Conservation (phyloP, 2,329 filamentous ascomycete genomes). For the Didymella exigua region DNA sequence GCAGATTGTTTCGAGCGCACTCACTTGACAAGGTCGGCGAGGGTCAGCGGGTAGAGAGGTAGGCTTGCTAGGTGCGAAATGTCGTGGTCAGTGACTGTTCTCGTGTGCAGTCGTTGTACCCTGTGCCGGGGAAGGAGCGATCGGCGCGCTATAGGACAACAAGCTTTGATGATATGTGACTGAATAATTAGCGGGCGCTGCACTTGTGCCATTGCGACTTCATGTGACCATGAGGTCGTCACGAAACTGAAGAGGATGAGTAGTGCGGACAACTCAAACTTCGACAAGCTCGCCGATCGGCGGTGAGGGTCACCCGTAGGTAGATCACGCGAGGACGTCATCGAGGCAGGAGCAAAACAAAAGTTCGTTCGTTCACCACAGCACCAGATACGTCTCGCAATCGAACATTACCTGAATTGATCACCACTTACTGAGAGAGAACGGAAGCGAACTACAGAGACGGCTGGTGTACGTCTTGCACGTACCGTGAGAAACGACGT, state of each 20-base stretch:
- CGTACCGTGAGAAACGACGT: too few species aligned
- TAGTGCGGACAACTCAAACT: constrained; percentile 9
- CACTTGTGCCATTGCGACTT: constrained; percentile 35
- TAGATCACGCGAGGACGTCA: constrained; percentile 2
- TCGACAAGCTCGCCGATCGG: constrained; percentile 14
- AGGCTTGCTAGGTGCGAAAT: constrained; percentile 78
- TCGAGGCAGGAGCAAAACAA: background rate
- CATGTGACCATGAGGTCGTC: background rate
- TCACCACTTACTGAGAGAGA: too few species aligned
- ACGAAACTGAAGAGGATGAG: background rate
- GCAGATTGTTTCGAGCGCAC: constrained; percentile 20
- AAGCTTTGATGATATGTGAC: constrained; percentile 44
- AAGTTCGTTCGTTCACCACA: too few species aligned
- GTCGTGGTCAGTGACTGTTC: constrained; percentile 68
- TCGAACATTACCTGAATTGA: too few species aligned
- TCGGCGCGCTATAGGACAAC: constrained; percentile 31
- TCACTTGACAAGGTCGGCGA: constrained; percentile 88
- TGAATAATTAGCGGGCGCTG: constrained; percentile 46
- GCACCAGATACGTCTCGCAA: too few species aligned
- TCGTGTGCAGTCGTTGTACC: constrained; percentile 43
- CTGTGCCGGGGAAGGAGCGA: constrained; percentile 25
- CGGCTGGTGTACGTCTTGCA: too few species aligned
- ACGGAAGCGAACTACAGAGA: too few species aligned
- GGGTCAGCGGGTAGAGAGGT: constrained; percentile 78
- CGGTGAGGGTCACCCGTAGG: constrained; percentile 4